phyloP scores from a whole-genome alignment of 1,139 yeast genomes.

The Candida gigantensis region DNA sequence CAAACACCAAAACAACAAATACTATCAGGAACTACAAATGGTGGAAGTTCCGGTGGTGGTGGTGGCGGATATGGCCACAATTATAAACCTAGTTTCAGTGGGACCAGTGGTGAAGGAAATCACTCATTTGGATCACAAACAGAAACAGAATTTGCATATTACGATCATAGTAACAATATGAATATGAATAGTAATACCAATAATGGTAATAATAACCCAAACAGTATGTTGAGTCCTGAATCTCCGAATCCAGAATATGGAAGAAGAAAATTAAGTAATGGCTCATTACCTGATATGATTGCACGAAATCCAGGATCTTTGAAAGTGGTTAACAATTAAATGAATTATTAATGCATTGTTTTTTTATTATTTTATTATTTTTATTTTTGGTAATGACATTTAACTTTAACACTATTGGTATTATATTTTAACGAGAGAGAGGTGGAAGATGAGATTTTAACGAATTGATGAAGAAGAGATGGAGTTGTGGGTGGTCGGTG shows the following conservation, averaged over 20 bases:
- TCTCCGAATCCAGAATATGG: slow-evolving; percentile 33
- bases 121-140: slow-evolving; percentile 14
- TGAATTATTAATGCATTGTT: neutral
- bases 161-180: slow-evolving; percentile 1
- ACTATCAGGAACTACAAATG: slow-evolving; percentile 1
- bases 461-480: no score
- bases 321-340: slow-evolving; percentile 46
- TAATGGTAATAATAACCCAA: slow-evolving; percentile 6
- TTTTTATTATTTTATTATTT: no score
- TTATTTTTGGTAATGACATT: no score
- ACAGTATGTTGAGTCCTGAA: slow-evolving; percentile 7
- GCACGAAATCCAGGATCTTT: slow-evolving; percentile 47
- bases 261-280: slow-evolving; percentile 62
- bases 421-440: no score
- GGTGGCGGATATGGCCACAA: slow-evolving; percentile 11
- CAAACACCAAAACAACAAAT: slow-evolving; percentile 10
- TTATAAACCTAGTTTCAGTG: slow-evolving; percentile 16
- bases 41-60: slow-evolving; percentile 1
- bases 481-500: no score
- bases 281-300: slow-evolving; percentile 68
- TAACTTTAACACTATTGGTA: no score
- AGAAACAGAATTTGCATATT: slow-evolving; percentile 12
- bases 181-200: neutral
- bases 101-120: slow-evolving; percentile 15
- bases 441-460: no score